These are phyloP conservation scores for Eucalyptus dawsonii DNA, from an alignment of 345 rosid genomes.

Conservation along the genomic window DNA sequence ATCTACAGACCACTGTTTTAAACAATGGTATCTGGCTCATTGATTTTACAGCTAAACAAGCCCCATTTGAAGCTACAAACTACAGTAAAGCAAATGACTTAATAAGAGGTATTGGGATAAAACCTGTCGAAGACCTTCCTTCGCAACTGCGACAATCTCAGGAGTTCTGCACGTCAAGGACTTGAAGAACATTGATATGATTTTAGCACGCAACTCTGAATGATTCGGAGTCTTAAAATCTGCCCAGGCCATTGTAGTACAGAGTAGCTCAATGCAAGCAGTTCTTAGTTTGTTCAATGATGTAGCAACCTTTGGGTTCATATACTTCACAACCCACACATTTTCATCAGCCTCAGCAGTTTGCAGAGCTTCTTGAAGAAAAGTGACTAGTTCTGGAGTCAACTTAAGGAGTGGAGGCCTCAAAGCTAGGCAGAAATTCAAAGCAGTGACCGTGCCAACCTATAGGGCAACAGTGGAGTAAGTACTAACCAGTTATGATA, in stretches of 20 bases:
- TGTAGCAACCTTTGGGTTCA: slow-evolving; percentile 80
- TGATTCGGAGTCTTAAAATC: slow-evolving; percentile 82
- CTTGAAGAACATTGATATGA: slow-evolving; percentile 97
- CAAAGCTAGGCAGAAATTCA: slow-evolving; percentile 91
- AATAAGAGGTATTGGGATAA: neutral
- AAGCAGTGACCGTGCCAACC: slow-evolving; percentile 96
- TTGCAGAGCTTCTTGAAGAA: slow-evolving; percentile 97
- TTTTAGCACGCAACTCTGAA: slow-evolving; percentile 80
- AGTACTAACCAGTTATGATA: slow-evolving; percentile 4
- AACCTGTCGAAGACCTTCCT: slow-evolving; percentile 98
- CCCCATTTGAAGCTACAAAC: neutral
- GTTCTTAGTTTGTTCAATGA: slow-evolving; percentile 84
- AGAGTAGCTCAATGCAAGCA: slow-evolving; percentile 93
- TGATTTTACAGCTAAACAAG: neutral
- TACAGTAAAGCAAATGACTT: neutral
- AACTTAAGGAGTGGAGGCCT: slow-evolving; percentile 97
- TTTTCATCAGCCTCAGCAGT: slow-evolving; percentile 98
- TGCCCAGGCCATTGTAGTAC: slow-evolving; percentile 99
- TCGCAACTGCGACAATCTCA: slow-evolving; percentile 97
- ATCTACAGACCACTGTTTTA: neutral
- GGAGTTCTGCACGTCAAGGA: slow-evolving; percentile 90
- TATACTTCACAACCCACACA: slow-evolving; percentile 73
- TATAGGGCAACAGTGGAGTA: slow-evolving; percentile 4
- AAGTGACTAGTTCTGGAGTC: slow-evolving; percentile 90
- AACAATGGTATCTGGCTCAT: neutral